Base-by-base conservation (phyloP, 805 yeast species). In the Metschnikowia santaceciliae region DNA sequence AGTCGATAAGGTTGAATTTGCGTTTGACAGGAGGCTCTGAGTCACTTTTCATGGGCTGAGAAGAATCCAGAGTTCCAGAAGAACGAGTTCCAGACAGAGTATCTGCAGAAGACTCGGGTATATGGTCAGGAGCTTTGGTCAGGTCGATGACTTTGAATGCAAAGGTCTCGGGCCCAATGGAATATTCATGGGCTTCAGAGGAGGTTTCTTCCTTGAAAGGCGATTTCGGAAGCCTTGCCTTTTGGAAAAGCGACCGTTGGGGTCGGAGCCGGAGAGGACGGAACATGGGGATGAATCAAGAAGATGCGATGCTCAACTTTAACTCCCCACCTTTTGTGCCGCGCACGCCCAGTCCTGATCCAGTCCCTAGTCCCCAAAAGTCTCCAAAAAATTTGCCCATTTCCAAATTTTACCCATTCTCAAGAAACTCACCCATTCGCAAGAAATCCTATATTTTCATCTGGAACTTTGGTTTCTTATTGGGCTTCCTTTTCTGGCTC, bases 101-200 rank as follows among this genome's bases (percentile, higher is more conserved):
- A 6, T 22, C 26, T 22, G 26, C 26, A 22, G 26, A 26, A 26
- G 30, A 8, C 11, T 26, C 30, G 14, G 23, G 13, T 6, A 17
- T 17, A 17, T 13, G 8, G 6, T 40, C 19, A 5, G 36, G 7
- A 4, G 15, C 19, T 4, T 22, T 8, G 23, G 46, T 34, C 39
- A 43, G 35, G 6, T 56, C 61, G 1, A 69, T 60, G 3, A 70
- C 73, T 52, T 72, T 72, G 58, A 73, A 74, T 7, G 77, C 76
- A 64, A 66, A 74, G 1, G 77, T 72, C 52, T 73, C 77, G 8
- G 78, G 78, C 32, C 74, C 60, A 46, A 74, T 72, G 22, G 77
- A 73, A 54, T 74, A 74, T 50, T 74, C 78, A 54, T 73, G 77
- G 49, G 70, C 69, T 52, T 56, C 53, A 1, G 56, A 48, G 32